These are phyloP conservation scores for Curvularia spicifera DNA, from an alignment of 2,329 filamentous ascomycete species.

Conservation along the genomic window DNA sequence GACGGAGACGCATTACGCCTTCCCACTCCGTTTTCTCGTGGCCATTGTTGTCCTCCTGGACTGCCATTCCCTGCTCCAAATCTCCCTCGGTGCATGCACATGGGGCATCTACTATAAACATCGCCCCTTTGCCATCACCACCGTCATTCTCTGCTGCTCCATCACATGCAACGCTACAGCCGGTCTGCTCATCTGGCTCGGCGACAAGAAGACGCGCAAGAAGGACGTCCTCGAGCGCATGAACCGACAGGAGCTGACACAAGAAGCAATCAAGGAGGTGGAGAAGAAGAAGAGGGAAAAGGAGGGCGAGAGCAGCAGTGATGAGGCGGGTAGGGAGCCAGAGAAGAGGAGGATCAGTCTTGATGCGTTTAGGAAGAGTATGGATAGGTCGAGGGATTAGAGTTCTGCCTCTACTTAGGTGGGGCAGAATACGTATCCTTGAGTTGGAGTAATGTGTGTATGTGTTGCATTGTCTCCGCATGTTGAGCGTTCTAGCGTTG, in stretches of 20 bases:
- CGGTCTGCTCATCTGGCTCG: constrained; percentile 76
- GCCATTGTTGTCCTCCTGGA: constrained; percentile 81
- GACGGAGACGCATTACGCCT: constrained; percentile 80
- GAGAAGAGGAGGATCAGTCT: constrained; percentile 30
- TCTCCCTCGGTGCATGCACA: constrained; percentile 77
- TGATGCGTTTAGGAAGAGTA: constrained; percentile 18
- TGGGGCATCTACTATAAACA: constrained; percentile 77
- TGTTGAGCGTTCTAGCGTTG: not conserved
- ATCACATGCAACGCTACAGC: constrained; percentile 79
- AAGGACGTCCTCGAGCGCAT: constrained; percentile 83
- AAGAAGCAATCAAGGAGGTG: constrained; percentile 65
- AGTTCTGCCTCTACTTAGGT: too few species aligned
- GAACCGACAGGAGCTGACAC: constrained; percentile 76
- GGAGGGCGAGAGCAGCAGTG: constrained; percentile 40
- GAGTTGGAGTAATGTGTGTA: not conserved
- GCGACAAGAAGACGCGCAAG: constrained; percentile 78
- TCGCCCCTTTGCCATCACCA: constrained; percentile 75
- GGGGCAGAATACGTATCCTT: constrained; percentile 1
- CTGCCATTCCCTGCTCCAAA: constrained; percentile 79
- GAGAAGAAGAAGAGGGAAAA: constrained; percentile 55
- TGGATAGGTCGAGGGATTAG: constrained; percentile 2
- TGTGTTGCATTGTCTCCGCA: not conserved
- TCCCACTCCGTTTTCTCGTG: constrained; percentile 75
- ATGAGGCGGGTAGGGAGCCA: constrained; percentile 22
- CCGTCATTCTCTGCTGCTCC: constrained; percentile 79